Evolutionary conservation across 1,284 basidiomycete genomes (phyloP).

Genomic region (Melampsora allii-populina): DNA sequence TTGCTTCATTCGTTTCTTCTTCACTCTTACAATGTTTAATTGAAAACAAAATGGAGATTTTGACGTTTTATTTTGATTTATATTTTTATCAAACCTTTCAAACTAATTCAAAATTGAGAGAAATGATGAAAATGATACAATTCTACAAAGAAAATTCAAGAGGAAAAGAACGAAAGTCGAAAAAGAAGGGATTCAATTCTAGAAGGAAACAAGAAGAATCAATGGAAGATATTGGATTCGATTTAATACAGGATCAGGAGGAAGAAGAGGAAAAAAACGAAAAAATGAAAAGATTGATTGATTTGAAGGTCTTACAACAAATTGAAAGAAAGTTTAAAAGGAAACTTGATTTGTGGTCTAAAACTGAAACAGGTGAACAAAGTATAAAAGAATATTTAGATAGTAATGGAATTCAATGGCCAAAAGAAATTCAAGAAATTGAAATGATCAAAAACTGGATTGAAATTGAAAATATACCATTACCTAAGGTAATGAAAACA

Average conservation of each 20-base stretch:
- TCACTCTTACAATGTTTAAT: constrained; percentile 79
- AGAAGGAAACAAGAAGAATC: constrained; percentile 1
- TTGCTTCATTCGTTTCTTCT: constrained; percentile 67
- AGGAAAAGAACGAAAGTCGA: constrained; percentile 12
- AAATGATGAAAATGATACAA: constrained; percentile 22
- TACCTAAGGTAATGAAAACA: constrained; percentile 15
- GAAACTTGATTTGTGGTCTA: not conserved
- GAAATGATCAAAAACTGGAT: constrained; percentile 17
- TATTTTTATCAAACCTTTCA: constrained; percentile 16
- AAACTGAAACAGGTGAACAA: not conserved
- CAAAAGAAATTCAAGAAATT: not conserved
- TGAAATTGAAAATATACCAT: constrained; percentile 17
- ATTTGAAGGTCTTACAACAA: not conserved
- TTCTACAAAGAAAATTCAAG: constrained; percentile 20
- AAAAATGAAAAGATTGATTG: not conserved
- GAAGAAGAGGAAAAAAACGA: not conserved
- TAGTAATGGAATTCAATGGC: not conserved
- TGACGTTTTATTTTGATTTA: constrained; percentile 71
- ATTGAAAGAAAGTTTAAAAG: not conserved
- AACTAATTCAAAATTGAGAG: constrained; percentile 17
- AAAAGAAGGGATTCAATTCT: constrained; percentile 5
- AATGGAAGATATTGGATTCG: not conserved
- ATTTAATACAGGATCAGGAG: too few species aligned
- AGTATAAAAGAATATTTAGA: not conserved
- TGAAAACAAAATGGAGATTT: constrained; percentile 75